Base-by-base conservation (phyloP, 139 green algal genomes). In the Axilococcus clingmanii region DNA sequence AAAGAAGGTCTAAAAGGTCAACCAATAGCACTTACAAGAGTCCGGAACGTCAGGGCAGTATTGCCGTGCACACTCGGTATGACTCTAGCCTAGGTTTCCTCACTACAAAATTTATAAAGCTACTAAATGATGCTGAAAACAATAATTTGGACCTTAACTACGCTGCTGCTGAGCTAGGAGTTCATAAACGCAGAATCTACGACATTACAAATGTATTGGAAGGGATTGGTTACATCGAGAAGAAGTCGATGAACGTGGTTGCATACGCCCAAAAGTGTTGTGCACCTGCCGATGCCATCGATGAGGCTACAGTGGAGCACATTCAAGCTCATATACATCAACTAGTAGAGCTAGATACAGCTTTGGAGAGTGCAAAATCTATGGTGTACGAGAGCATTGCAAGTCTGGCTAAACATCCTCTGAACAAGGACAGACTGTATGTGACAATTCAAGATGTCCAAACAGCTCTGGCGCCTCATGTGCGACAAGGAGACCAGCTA, bases 181-280 rank as follows among this genome's bases (percentile, higher is more conserved):
- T 92, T 48, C 43, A 59, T 34, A 98, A 98, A 71, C 78, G 91
- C 8, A 74, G 91, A 9, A 96, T 98, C 46, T 98, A 98, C 47
- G 91, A 98, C 76, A 97, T 98, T 55, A 98, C 91, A 16, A 98
- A 98, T 40, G 91, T 98, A 44, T 61, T 98, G 28, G 91, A 98
- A 59, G 91, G 91, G 35, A 93, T 97, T 15, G 89, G 85, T 0
- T 56, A 97, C 19, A 88, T 97, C 7, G 77, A 92, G 65, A 97
- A 97, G 72, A 85, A 85, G 62, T 66, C 45, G 22, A 97, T 97
- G 62, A 94, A 93, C 62, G 85, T 81, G 45, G 79, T 94, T 23
- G 64, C 34, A 16, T 71, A 31, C n/a, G 42, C 7, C 33, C 12
- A 17, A 8, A 25, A 1, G 25, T 11, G 20, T 19, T 8, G 47